These are phyloP conservation scores for Xylariaceae sp. DNA, from an alignment of 2,329 filamentous ascomycete genomes.

Conservation along the genomic window DNA sequence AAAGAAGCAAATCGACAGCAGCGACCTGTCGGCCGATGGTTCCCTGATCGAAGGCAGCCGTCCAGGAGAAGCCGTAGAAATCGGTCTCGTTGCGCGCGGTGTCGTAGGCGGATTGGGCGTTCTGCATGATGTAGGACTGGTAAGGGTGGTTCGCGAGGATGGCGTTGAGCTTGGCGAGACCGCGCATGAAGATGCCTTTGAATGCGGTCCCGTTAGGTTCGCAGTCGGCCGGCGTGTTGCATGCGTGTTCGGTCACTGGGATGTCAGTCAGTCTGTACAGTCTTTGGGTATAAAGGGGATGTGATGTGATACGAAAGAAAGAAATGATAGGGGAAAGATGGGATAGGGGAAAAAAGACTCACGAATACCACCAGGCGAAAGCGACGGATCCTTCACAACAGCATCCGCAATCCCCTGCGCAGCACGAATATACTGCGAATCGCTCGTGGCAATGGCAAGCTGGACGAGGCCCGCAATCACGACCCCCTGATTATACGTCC, in stretches of 20 bases:
- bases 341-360: no score
- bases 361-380: constrained; percentile 36
- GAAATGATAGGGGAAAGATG: no score
- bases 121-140: constrained; percentile 41
- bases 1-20: constrained; percentile 51
- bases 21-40: constrained; percentile 49
- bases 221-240: constrained; percentile 31
- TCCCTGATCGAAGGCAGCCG: constrained; percentile 41
- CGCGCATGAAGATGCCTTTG: constrained; percentile 58
- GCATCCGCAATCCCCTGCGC: constrained; percentile 30
- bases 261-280: background rate
- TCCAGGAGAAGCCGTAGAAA: constrained; percentile 48
- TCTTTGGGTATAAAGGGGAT: background rate
- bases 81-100: constrained; percentile 37
- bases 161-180: constrained; percentile 46
- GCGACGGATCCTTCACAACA: constrained; percentile 30
- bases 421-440: constrained; percentile 20
- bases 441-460: constrained; percentile 38
- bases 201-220: constrained; percentile 45
- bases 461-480: constrained; percentile 54
- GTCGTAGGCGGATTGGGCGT: constrained; percentile 50
- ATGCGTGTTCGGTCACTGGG: constrained; percentile 36
- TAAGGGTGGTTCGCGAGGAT: constrained; percentile 41
- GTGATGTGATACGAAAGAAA: no score
- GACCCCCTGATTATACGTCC: constrained; percentile 53